Conservation (phyloP, 768 basidiomycete genomes). For the Boletus tomentosulus region DNA sequence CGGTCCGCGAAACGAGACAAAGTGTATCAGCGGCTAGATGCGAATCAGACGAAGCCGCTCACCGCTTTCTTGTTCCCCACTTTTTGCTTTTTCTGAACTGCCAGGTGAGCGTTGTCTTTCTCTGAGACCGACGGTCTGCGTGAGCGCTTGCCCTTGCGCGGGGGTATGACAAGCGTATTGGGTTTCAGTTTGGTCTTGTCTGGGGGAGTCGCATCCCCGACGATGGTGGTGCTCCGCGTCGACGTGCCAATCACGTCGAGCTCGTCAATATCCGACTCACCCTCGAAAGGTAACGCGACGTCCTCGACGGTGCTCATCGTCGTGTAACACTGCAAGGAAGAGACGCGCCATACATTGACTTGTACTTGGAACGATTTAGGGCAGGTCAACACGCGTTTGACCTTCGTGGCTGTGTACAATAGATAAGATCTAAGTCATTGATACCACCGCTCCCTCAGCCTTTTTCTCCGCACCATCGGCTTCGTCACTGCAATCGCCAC, state of each 20-base stretch:
- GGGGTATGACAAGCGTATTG: conserved; percentile 12
- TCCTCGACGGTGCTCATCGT: conserved; percentile 5
- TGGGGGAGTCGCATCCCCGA: conserved; percentile 27
- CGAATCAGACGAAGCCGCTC: conserved; percentile 4
- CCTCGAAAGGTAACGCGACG: conserved; percentile 8
- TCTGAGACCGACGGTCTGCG: conserved; percentile 10
- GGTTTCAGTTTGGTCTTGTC: neutral
- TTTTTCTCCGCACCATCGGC: conserved; percentile 75
- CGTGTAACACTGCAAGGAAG: neutral
- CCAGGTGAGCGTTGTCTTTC: neutral
- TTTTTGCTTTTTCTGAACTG: conserved; percentile 28
- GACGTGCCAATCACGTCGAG: conserved; percentile 27
- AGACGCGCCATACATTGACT: neutral
- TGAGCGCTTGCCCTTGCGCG: conserved; percentile 15
- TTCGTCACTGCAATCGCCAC: conserved; percentile 75
- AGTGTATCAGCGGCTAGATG: neutral
- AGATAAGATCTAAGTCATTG: neutral
- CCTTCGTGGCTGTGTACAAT: conserved; percentile 12
- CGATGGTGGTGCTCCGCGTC: conserved; percentile 27
- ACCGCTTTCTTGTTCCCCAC: conserved; percentile 41
- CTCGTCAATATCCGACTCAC: conserved; percentile 23
- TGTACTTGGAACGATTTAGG: conserved; percentile 10
- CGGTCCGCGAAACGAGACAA: neutral
- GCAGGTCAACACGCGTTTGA: conserved; percentile 24
- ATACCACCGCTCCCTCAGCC: conserved; percentile 71